Percentiles rank a stretch among this genome's conserved stretches.
Conservation (phyloP, 1,284 basidiomycete genomes). For the Thecaphora thlaspeos region DNA sequence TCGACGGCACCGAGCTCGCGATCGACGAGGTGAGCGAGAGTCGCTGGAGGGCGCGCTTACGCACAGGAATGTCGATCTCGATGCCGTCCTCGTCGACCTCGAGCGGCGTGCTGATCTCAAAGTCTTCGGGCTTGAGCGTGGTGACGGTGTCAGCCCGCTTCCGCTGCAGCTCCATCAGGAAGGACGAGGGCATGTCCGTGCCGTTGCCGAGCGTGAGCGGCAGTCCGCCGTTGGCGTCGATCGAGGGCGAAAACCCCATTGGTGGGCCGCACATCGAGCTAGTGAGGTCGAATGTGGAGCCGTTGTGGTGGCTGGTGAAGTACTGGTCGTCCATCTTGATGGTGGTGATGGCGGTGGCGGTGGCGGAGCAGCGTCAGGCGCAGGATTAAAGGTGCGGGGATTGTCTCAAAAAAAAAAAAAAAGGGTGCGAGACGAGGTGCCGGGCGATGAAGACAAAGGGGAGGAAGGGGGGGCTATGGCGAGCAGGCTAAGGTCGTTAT, state of each 20-base stretch:
- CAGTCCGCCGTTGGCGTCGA: conserved; percentile 21
- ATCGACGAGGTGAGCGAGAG: conserved; percentile 39
- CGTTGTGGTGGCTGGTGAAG: conserved; percentile 24
- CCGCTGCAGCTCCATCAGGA: conserved; percentile 33
- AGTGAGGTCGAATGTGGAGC: conserved; percentile 28
- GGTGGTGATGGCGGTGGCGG: too few species aligned
- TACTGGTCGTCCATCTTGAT: conserved; percentile 35
- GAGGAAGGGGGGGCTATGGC: too few species aligned
- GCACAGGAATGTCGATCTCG: conserved; percentile 25
- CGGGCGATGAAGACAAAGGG: too few species aligned
- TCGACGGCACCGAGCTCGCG: conserved; percentile 41
- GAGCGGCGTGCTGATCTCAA: conserved; percentile 19
- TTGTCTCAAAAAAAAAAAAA: too few species aligned
- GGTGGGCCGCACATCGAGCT: conserved; percentile 12
- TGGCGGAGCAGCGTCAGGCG: too few species aligned
- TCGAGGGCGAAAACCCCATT: conserved; percentile 32
- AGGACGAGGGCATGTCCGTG: conserved; percentile 19
- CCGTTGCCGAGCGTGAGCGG: conserved; percentile 26
- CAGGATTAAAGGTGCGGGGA: too few species aligned
- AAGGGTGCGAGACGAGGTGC: too few species aligned
- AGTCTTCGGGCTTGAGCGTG: conserved; percentile 38
- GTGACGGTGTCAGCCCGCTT: conserved; percentile 38
- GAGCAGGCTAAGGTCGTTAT: too few species aligned
- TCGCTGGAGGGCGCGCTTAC: conserved; percentile 33
- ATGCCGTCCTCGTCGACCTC: conserved; percentile 12